phyloP scores from a whole-genome alignment of 768 basidiomycete species.

The Termitomyces sp. region DNA sequence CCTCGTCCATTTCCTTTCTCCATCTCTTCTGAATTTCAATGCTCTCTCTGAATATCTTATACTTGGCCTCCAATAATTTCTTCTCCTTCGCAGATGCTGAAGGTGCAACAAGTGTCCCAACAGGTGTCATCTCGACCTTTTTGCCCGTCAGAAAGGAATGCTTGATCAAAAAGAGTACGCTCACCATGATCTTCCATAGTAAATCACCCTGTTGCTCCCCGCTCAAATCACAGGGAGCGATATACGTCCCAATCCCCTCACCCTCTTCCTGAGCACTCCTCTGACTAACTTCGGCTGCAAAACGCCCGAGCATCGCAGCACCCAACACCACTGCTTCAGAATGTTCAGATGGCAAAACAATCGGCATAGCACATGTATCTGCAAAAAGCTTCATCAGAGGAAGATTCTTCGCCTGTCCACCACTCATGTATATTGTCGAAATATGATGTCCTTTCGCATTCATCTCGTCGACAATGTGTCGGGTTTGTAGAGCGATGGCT shows the following conservation, averaged over 20 bases:
- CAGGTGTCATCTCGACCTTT: constrained; percentile 89
- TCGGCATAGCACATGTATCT: constrained; percentile 74
- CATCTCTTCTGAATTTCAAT: constrained; percentile 88
- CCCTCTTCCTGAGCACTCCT: constrained; percentile 17
- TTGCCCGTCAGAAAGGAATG: constrained; percentile 19
- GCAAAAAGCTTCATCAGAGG: constrained; percentile 88
- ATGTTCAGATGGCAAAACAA: constrained; percentile 75
- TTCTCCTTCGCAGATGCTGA: constrained; percentile 57
- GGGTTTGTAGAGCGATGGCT: constrained; percentile 90
- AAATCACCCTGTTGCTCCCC: constrained; percentile 50
- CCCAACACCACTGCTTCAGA: constrained; percentile 87
- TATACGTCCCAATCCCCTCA: constrained; percentile 13
- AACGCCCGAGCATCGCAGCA: constrained; percentile 89
- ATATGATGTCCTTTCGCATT: constrained; percentile 81
- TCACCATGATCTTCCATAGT: constrained; percentile 91
- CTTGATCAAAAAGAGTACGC: constrained; percentile 12
- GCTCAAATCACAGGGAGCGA: constrained; percentile 19
- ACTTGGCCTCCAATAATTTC: constrained; percentile 84
- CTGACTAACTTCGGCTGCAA: constrained; percentile 58
- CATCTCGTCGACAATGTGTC: constrained; percentile 90
- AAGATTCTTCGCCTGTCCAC: constrained; percentile 89
- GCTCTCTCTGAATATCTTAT: constrained; percentile 84
- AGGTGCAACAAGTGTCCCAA: constrained; percentile 68
- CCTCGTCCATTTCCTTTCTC: constrained; percentile 73
- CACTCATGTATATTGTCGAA: constrained; percentile 84